phyloP scores from a whole-genome alignment of 2,329 filamentous ascomycete species.

The Rhynchosporium agropyri region DNA sequence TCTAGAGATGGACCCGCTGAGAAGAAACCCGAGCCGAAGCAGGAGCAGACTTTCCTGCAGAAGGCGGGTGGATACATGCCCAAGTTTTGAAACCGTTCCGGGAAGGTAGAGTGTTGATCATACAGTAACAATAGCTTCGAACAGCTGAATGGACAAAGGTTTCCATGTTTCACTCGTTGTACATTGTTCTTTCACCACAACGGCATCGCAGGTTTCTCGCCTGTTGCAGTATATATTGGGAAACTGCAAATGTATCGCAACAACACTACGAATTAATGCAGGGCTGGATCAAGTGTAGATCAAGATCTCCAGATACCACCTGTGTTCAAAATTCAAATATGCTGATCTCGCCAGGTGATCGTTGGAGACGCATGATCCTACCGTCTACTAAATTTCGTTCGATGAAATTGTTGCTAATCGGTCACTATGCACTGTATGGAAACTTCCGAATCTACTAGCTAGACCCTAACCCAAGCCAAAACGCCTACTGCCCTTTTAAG shows the following conservation, averaged over 20 bases:
- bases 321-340: too few species aligned
- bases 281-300: too few species aligned
- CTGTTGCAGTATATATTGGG: too few species aligned
- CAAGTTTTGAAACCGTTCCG: constrained; percentile 19
- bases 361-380: neutral
- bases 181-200: too few species aligned
- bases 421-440: constrained; percentile 12
- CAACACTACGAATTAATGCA: too few species aligned
- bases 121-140: neutral
- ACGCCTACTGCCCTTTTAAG: neutral
- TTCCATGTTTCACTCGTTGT: neutral
- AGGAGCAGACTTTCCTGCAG: constrained; percentile 35
- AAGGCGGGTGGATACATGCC: constrained; percentile 33
- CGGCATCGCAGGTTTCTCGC: too few species aligned
- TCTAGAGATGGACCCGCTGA: constrained; percentile 39
- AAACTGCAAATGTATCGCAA: too few species aligned
- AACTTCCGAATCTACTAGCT: neutral
- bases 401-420: constrained; percentile 4
- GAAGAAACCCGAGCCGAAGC: constrained; percentile 34
- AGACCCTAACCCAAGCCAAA: constrained; percentile 10
- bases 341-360: too few species aligned
- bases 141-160: constrained; percentile 5
- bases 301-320: too few species aligned
- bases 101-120: neutral
- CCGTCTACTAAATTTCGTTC: neutral